phyloP scores from a whole-genome alignment of 306 rosid genomes.

The Vigna unguiculata region DNA sequence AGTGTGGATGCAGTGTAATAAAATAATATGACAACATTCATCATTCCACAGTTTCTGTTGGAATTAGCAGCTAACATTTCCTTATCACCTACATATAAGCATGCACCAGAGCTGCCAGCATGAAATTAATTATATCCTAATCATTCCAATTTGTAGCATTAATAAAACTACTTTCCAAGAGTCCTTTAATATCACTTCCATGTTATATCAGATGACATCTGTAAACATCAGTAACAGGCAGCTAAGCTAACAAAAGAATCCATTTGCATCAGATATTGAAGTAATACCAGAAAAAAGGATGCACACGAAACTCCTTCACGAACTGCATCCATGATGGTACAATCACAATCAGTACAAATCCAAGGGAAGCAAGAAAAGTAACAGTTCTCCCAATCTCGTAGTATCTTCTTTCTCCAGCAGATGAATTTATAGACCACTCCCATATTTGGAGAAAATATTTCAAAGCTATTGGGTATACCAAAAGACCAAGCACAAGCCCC shows the following conservation, averaged over 20 bases:
- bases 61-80: slow-evolving; percentile 21
- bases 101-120: slow-evolving; percentile 31
- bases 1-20: slow-evolving; percentile 19
- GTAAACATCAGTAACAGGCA: slow-evolving; percentile 31
- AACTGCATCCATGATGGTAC: slow-evolving; percentile 87
- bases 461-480: slow-evolving; percentile 74
- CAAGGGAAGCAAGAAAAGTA: slow-evolving; percentile 66
- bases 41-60: slow-evolving; percentile 19
- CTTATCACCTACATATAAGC: slow-evolving; percentile 17
- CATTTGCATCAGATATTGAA: slow-evolving; percentile 31
- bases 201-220: slow-evolving; percentile 28
- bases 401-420: slow-evolving; percentile 60
- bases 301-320: slow-evolving; percentile 75
- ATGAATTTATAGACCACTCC: slow-evolving; percentile 61
- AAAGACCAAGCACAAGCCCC: slow-evolving; percentile 94
- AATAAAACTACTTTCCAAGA: slow-evolving; percentile 37
- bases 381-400: slow-evolving; percentile 66
- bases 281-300: slow-evolving; percentile 81
- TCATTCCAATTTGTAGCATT: slow-evolving; percentile 16
- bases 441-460: slow-evolving; percentile 63
- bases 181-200: slow-evolving; percentile 37
- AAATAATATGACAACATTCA: slow-evolving; percentile 20
- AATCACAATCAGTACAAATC: slow-evolving; percentile 67
- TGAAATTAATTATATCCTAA: slow-evolving; percentile 1
- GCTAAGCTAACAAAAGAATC: slow-evolving; percentile 39